Evolutionary conservation across 208 protist species (phyloP), one percentile per base, ranked within the genome.

Genomic region (Leishmania braziliensis): DNA sequence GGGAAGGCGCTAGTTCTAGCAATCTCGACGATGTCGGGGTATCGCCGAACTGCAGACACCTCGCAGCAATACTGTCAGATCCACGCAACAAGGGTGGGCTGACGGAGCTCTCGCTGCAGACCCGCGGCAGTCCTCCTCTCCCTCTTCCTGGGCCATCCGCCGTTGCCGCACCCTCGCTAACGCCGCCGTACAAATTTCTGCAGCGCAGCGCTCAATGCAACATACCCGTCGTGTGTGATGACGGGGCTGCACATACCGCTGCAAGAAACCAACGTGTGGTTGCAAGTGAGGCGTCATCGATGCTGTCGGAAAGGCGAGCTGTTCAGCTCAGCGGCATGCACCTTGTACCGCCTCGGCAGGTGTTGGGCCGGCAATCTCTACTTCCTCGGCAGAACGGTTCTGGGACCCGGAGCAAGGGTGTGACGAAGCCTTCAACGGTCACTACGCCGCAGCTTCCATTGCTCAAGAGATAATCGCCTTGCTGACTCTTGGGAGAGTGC

Each of bases 301-400:
- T 33, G 77, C 3, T 26, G 66, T 36, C 12, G 73, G 56, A 78
- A 53, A 72, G 51, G 18, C 77, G 58, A 60, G 70, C 43, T 33
- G 71, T 18, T 50, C 16, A 51, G 23, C 16, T 8, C 43, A 77
- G 53, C 53, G 63, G n/a, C n/a, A 29, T 51, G 50, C 81, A 33
- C 26, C 60, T 74, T 71, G 66, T 63, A 20, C 80, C 39, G 36
- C 68, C 20, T 23, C 72, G 72, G 58, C 80, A 66, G 50, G 51
- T 68, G 56, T 73, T 70, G 53, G 65, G n/a, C 14, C 77, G 50
- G 77, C 70, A 72, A 50, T 50, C 33, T 48, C 54, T 33, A 48
- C 73, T 29, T 33, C 23, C 23, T 3, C 53, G 18, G 53, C 33
- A 48, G 73, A 33, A 29, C 54, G 56, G 53, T 65, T 53, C 73